Evolutionary conservation across 1,284 basidiomycete genomes (phyloP).

Genomic region (Tylopilus sp.): DNA sequence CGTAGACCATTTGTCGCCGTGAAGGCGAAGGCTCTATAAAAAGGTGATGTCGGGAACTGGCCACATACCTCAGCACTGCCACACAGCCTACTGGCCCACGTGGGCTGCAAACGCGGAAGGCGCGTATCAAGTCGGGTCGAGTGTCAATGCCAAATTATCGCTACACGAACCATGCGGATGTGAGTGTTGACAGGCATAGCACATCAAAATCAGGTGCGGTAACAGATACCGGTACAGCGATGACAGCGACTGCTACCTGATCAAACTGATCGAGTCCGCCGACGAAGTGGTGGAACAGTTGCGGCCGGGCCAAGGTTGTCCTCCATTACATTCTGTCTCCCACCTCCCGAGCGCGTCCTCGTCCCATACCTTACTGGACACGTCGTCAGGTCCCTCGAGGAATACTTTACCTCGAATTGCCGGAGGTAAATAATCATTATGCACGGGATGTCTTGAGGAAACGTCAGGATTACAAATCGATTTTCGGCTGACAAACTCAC

Average conservation of each 20-base stretch:
- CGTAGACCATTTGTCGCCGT: not conserved
- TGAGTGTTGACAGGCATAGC: not conserved
- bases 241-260: not conserved
- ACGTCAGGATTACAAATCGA: conserved; percentile 3
- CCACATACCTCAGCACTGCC: not conserved
- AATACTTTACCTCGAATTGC: conserved; percentile 46
- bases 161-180: not conserved
- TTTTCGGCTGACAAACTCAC: conserved; percentile 39
- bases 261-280: not conserved
- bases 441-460: conserved; percentile 61
- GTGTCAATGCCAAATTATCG: not conserved
- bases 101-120: not conserved
- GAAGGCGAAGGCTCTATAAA: not conserved
- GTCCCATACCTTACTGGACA: conserved; percentile 65
- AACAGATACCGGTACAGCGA: not conserved
- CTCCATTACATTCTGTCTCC: conserved; percentile 66
- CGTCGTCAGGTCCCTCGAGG: conserved; percentile 51
- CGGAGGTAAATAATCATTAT: conserved; percentile 58
- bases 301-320: conserved; percentile 63
- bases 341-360: conserved; percentile 67
- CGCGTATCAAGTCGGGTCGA: not conserved
- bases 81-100: not conserved
- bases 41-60: not conserved
- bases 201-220: not conserved
- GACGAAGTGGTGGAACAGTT: not conserved